Evolutionary conservation across 129 eudicot species (phyloP), one percentile per base, ranked within the genome.

Genomic region (Deinandra increscens): DNA sequence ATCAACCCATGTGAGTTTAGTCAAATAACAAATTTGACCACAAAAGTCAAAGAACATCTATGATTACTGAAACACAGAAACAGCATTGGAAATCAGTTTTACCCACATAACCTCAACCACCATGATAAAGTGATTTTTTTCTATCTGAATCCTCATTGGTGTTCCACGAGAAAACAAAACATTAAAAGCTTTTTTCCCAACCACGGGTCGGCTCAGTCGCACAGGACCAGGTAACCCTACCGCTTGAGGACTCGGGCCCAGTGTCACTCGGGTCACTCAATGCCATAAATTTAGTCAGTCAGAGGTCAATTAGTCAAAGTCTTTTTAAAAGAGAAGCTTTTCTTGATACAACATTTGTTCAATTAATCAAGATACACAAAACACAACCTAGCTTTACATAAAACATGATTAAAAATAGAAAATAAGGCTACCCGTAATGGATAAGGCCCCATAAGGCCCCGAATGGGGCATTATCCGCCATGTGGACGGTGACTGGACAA

Each of bases 21-120:
- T 60, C 50, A 66, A 43, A 75, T 66, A 44, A 58, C 56, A 74
- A 37, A 44, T 74, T 74, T 74, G 72, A 39, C 71, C 64, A 37
- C 53, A 64, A 64, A 74, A 39, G 20, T 18, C 18, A 12, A 66
- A 66, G 29, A 36, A 75, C 43, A 42, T 75, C 60, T 66, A 34
- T 66, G 31, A 33, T 14, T 3, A 9, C 8, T 22, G 36, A 33
- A 49, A 75, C 38, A 48, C 64, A 60, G 3, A 53, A 68, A 39
- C 45, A 23, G 71, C 50, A 62, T 7, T 69, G 26, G 34, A 36
- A 33, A 63, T 69, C 42, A 65, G 66, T 64, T 46, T 53, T 20
- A 68, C 59, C 58, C 77, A 73, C 69, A 72, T 59, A 33, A 60
- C 48, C 64, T 54, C 50, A 61, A 60, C 44, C 66, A 68, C 37